phyloP scores from a whole-genome alignment of 2,329 filamentous ascomycete species.

The Claviceps pazoutovae region DNA sequence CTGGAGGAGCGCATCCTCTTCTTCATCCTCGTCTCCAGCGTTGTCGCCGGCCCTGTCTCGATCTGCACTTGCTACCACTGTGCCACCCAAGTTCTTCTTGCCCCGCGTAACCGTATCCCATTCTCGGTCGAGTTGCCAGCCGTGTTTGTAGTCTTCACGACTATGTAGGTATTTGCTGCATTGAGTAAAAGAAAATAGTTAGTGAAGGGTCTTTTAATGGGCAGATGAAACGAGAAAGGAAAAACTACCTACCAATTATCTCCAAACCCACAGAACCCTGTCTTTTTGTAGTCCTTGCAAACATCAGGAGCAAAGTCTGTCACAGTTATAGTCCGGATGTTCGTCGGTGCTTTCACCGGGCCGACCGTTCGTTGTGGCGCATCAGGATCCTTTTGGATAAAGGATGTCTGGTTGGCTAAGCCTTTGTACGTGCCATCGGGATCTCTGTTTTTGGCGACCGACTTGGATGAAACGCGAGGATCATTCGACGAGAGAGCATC shows the following conservation, averaged over 20 bases:
- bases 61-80: slow-evolving; percentile 46
- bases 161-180: slow-evolving; percentile 57
- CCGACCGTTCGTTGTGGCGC: slow-evolving; percentile 58
- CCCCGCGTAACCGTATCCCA: slow-evolving; percentile 79
- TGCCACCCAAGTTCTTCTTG: slow-evolving; percentile 48
- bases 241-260: slow-evolving; percentile 26
- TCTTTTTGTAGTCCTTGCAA: slow-evolving; percentile 88
- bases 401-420: slow-evolving; percentile 54
- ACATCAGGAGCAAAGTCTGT: slow-evolving; percentile 87
- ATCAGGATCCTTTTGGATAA: slow-evolving; percentile 71
- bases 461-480: slow-evolving; percentile 43
- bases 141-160: slow-evolving; percentile 69
- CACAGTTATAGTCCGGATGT: slow-evolving; percentile 79
- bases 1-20: slow-evolving; percentile 54
- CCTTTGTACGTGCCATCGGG: slow-evolving; percentile 65
- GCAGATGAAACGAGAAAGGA: neutral
- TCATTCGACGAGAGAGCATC: slow-evolving; percentile 35
- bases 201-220: neutral
- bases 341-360: slow-evolving; percentile 76
- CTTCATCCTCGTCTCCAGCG: slow-evolving; percentile 41
- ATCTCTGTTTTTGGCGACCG: slow-evolving; percentile 18
- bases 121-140: slow-evolving; percentile 88
- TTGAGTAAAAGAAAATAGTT: neutral
- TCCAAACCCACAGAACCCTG: slow-evolving; percentile 32
- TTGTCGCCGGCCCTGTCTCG: slow-evolving; percentile 23